Percentiles rank a stretch among this genome's conserved stretches.
Evolutionary conservation across 2,329 filamentous ascomycete species (phyloP).

Genomic region (Endothia cerciana): DNA sequence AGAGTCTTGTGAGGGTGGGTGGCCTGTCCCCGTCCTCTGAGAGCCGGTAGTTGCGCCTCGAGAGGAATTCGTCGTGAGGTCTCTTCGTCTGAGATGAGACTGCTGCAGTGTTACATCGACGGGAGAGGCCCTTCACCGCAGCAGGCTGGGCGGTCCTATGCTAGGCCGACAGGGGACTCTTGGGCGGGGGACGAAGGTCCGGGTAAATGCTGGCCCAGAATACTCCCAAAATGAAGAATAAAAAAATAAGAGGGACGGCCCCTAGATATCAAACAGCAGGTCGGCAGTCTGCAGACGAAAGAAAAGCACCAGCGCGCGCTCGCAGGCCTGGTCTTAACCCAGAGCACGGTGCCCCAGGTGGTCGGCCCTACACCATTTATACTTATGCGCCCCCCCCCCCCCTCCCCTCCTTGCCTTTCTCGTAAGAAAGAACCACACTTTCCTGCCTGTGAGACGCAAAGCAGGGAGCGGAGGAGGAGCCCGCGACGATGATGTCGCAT

Average conservation of each 20-base stretch:
- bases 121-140: neutral
- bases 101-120: conserved; percentile 1
- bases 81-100: neutral
- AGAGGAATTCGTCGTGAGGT: neutral
- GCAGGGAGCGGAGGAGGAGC: neutral
- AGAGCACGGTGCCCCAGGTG: too few species aligned
- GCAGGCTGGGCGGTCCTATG: neutral
- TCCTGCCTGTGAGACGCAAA: neutral
- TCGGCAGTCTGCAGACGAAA: too few species aligned
- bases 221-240: too few species aligned
- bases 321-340: too few species aligned
- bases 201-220: neutral
- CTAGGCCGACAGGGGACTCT: too few species aligned
- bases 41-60: too few species aligned
- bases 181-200: neutral
- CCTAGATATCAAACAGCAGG: neutral
- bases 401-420: neutral
- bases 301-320: too few species aligned
- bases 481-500: neutral
- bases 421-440: too few species aligned
- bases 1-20: neutral
- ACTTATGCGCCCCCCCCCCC: neutral
- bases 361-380: neutral
- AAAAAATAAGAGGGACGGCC: too few species aligned
- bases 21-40: neutral